Base-by-base conservation (phyloP, 495 filamentous ascomycete genomes). In the Neurospora pannonica region DNA sequence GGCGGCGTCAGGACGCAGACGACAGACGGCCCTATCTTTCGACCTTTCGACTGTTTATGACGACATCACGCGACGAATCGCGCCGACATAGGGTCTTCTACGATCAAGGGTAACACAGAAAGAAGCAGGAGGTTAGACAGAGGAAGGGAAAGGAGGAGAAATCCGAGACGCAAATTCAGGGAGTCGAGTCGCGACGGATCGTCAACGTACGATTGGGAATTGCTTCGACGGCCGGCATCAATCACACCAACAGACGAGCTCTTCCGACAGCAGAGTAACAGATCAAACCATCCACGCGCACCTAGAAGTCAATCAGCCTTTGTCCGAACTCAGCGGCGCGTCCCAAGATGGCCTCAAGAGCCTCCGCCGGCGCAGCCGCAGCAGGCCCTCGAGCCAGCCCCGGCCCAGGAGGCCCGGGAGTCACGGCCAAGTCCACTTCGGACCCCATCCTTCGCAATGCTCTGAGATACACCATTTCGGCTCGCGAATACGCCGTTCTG, bases 401-500 rank as follows among this genome's bases (percentile, higher is more conserved):
- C 74, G 74, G 70, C 76, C 11, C 48, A 28, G 21, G 48, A 60
- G 73, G 38, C 31, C 76, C 78, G 8, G 79, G 75, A 21, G 70
- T 78, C 11, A 83, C 81, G 24, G 78, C 84, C 8, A 83, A 76
- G 74, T 82, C 85, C 11, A 81, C 83, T 11, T 78, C 86, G 72
- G 90, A 92, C 72, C 89, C 89, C 28, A 85, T 92, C 77, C 84
- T 90, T 36, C 92, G 92, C 82, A 94, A 94, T 82, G 90, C 92
- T 48, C 86, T 97, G 71, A 89, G 94, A 76, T 91, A 96, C 82
- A 93, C 91, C 73, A 88, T 97, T 67, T 94, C 91, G 81, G 90
- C 92, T 67, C 90, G 91, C 81, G 94, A 97, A 79, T 97, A 97
- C 83, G 88, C 91, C 75, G 85, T 90, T 3, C 88, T 97, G 31